phyloP scores from a whole-genome alignment of 1,284 basidiomycete species.

The Gomphus bonarii region DNA sequence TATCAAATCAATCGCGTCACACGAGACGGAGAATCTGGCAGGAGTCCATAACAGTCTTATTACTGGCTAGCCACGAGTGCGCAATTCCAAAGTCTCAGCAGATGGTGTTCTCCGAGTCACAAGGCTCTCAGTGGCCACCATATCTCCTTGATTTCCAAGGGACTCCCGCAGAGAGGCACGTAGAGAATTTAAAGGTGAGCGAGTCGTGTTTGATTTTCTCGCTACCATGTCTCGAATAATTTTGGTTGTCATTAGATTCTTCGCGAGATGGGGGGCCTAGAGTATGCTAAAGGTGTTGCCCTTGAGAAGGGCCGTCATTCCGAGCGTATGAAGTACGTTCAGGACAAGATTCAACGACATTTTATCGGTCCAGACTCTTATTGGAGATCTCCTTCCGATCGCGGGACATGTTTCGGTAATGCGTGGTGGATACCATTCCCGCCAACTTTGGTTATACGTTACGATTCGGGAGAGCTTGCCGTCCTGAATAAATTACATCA shows the following conservation, averaged over 20 bases:
- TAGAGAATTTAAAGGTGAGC: slow-evolving; percentile 70
- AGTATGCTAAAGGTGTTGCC: slow-evolving; percentile 41
- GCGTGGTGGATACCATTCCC: slow-evolving; percentile 76
- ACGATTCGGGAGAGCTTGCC: slow-evolving; percentile 51
- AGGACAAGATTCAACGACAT: slow-evolving; percentile 41
- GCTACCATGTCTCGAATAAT: neutral
- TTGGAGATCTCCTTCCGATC: slow-evolving; percentile 37
- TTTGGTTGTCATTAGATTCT: slow-evolving; percentile 37
- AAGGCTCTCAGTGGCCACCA: slow-evolving; percentile 54
- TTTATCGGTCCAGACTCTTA: slow-evolving; percentile 62
- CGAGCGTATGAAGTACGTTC: slow-evolving; percentile 33
- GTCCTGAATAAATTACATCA: slow-evolving; percentile 41
- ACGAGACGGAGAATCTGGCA: slow-evolving; percentile 74
- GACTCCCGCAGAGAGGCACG: slow-evolving; percentile 62
- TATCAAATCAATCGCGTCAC: slow-evolving; percentile 52
- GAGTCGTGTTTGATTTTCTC: neutral
- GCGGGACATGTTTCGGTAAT: slow-evolving; percentile 48
- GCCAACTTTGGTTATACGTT: slow-evolving; percentile 61
- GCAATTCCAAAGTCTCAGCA: slow-evolving; percentile 50
- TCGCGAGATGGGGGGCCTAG: slow-evolving; percentile 48
- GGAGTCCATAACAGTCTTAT: slow-evolving; percentile 61
- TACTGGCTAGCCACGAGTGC: slow-evolving; percentile 52
- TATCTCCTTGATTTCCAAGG: slow-evolving; percentile 64
- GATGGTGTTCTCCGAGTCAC: slow-evolving; percentile 52
- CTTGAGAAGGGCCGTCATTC: slow-evolving; percentile 38